phyloP scores from a whole-genome alignment of 169 alveolate species.

The Cryptosporidium baileyi region DNA sequence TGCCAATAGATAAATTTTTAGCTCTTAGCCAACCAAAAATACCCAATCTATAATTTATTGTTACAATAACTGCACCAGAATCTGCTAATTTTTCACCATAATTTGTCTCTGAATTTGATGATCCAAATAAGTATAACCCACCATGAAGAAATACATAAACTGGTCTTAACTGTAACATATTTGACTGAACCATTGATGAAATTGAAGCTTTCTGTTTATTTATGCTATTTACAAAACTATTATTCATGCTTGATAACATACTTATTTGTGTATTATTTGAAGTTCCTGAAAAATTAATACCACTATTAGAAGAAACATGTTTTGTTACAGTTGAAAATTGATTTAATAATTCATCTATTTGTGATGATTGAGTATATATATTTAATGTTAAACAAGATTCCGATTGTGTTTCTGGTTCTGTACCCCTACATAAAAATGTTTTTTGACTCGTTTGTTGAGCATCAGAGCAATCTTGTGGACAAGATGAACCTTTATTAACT shows the following conservation, averaged over 20 bases:
- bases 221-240: background rate
- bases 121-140: constrained; percentile 48
- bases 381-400: constrained; percentile 55
- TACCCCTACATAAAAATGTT: constrained; percentile 63
- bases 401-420: constrained; percentile 59
- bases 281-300: background rate
- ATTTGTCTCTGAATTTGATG: constrained; percentile 46
- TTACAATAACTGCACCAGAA: constrained; percentile 72
- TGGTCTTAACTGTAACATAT: background rate
- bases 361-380: constrained; percentile 25
- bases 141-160: constrained; percentile 64
- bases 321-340: constrained; percentile 41
- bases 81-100: constrained; percentile 57
- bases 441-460: constrained; percentile 40
- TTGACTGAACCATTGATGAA: constrained; percentile 25
- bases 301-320: background rate
- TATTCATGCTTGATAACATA: constrained; percentile 22
- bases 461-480: constrained; percentile 62
- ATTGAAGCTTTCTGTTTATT: constrained; percentile 41
- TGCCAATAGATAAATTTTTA: constrained; percentile 43
- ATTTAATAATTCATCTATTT: constrained; percentile 23
- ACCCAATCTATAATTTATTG: constrained; percentile 73
- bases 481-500: constrained; percentile 50
- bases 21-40: constrained; percentile 72
- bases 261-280: constrained; percentile 6